These are phyloP conservation scores for Microcos paniculata DNA, from an alignment of 345 rosid genomes.

Conservation along the genomic window DNA sequence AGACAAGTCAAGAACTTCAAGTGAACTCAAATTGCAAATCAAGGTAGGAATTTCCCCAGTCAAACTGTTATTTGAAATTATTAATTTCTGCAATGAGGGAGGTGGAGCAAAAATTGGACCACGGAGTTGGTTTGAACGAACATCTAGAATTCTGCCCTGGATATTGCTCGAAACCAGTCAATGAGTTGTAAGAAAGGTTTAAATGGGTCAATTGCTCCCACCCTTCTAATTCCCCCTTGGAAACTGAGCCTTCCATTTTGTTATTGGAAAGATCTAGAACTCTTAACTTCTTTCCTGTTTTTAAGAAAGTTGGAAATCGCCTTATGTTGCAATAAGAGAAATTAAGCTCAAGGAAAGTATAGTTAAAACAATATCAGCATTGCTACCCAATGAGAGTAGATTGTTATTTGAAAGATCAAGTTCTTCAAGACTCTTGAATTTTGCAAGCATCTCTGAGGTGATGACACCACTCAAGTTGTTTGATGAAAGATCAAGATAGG, in stretches of 20 bases:
- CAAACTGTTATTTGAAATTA: conserved; percentile 11
- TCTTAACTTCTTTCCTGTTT: no score
- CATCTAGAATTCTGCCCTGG: background rate
- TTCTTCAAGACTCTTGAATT: background rate
- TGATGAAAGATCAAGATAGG: background rate
- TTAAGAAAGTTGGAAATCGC: no score
- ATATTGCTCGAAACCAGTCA: background rate
- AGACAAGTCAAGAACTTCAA: conserved; percentile 25
- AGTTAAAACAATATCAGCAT: background rate
- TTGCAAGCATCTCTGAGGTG: background rate
- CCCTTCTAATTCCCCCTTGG: no score
- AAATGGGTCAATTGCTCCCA: no score
- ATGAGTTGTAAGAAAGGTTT: no score
- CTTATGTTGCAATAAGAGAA: no score
- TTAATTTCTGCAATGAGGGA: background rate
- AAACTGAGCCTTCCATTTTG: no score
- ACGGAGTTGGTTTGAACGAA: no score
- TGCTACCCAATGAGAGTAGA: background rate
- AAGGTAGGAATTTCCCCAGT: conserved; percentile 11
- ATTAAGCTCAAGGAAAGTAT: no score
- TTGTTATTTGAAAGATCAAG: background rate
- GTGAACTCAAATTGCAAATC: background rate
- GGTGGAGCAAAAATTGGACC: no score
- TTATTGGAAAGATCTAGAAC: background rate
- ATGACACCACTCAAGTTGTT: background rate